phyloP scores from a whole-genome alignment of 306 rosid species.

The Gleditsia sinensis region DNA sequence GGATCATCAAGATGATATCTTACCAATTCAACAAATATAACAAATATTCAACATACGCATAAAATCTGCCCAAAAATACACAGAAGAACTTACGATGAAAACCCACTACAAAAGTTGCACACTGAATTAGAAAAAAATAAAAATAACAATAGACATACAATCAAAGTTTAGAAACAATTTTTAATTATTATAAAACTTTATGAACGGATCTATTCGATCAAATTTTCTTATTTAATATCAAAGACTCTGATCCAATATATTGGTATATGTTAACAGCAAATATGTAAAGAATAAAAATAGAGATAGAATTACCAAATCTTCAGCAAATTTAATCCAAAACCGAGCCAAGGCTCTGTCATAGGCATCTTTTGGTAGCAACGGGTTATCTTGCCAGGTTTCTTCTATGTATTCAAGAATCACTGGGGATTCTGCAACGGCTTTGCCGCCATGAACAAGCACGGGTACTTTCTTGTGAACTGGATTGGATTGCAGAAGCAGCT shows the following conservation, averaged over 20 bases:
- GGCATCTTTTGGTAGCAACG: slow-evolving; percentile 44
- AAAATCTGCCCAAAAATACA: too few species aligned
- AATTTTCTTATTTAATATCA: too few species aligned
- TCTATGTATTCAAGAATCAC: slow-evolving; percentile 55
- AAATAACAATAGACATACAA: too few species aligned
- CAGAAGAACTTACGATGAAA: too few species aligned
- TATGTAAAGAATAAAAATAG: neutral
- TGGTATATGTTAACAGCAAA: too few species aligned
- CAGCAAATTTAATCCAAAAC: slow-evolving; percentile 52
- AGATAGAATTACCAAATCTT: slow-evolving; percentile 43
- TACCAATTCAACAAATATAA: neutral
- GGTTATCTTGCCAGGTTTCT: slow-evolving; percentile 54
- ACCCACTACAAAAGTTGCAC: too few species aligned
- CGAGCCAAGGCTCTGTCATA: slow-evolving; percentile 51
- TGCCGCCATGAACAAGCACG: slow-evolving; percentile 51
- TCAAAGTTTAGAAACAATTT: too few species aligned
- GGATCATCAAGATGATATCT: neutral
- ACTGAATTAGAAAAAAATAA: too few species aligned
- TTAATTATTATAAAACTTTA: too few species aligned
- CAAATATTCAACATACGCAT: too few species aligned
- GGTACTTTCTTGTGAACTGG: slow-evolving; percentile 59
- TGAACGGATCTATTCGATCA: too few species aligned
- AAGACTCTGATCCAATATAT: too few species aligned
- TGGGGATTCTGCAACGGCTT: slow-evolving; percentile 40
- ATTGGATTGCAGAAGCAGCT: slow-evolving; percentile 46